Evolutionary conservation across 306 rosid species (phyloP).

Genomic region (barrel medic (Medicago truncatula)): MtrunA17r5.0-ANR NC_053042.1:9506501-9507000

Average conservation of each 20-base stretch:
- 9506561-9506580: neutral
- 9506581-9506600: conserved; percentile 20
- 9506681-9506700: conserved; percentile 14
- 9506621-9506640: conserved; percentile 47
- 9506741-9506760: conserved; percentile 4
- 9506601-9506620: conserved; percentile 40
- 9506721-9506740: conserved; percentile 21
- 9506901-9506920: neutral
- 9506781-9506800: conserved; percentile 32
- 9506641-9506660: conserved; percentile 48
- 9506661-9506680: conserved; percentile 50
- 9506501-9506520: conserved; percentile 6
- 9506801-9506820: neutral
- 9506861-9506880: neutral
- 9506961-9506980: neutral
- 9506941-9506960: neutral
- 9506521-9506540: conserved; percentile 8
- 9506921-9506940: neutral
- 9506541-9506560: neutral
- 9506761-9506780: conserved; percentile 13
- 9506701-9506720: conserved; percentile 10
- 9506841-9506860: neutral
- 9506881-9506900: conserved; percentile 8
- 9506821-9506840: conserved; percentile 4
- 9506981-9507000: neutral